Conservation (phyloP, 371 early-diverging fungal genomes). For the Lichtheimia ornata region DNA sequence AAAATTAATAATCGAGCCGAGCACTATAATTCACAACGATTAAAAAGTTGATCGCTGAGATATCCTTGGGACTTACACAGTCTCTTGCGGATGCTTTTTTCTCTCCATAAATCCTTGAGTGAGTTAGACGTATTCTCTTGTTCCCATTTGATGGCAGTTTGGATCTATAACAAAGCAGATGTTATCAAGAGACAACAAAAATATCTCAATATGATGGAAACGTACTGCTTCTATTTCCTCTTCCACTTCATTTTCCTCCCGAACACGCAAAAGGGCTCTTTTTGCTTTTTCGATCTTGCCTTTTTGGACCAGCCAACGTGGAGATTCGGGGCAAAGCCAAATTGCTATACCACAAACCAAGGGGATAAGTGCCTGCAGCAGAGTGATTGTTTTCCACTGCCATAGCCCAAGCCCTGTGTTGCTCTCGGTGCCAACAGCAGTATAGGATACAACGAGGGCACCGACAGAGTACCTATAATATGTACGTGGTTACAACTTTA, state of each 20-base stretch:
- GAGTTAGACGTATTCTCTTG: conserved; percentile 22
- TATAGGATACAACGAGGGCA: conserved; percentile 28
- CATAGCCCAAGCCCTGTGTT: conserved; percentile 17
- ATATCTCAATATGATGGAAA: not conserved
- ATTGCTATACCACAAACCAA: conserved; percentile 16
- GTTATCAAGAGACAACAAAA: not conserved
- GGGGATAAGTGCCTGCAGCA: conserved; percentile 26
- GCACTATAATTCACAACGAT: conserved; percentile 1
- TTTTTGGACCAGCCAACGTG: conserved; percentile 26
- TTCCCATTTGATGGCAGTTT: conserved; percentile 31
- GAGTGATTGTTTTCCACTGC: conserved; percentile 28
- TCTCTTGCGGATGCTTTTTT: conserved; percentile 21
- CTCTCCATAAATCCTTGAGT: conserved; percentile 21
- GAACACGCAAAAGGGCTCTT: conserved; percentile 19
- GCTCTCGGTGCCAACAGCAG: conserved; percentile 18
- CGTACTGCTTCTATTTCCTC: conserved; percentile 24
- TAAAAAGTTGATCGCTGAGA: not conserved
- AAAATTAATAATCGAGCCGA: conserved; percentile 31
- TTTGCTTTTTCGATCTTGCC: conserved; percentile 24
- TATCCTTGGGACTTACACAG: conserved; percentile 13
- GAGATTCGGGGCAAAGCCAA: conserved; percentile 27
- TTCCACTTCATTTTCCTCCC: conserved; percentile 26
- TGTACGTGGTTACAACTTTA: not conserved
- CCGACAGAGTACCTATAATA: conserved; percentile 24
- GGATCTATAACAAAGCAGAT: conserved; percentile 11